phyloP scores from a whole-genome alignment of 75 land plant genomes.

The Ceratopteris richardii region DNA sequence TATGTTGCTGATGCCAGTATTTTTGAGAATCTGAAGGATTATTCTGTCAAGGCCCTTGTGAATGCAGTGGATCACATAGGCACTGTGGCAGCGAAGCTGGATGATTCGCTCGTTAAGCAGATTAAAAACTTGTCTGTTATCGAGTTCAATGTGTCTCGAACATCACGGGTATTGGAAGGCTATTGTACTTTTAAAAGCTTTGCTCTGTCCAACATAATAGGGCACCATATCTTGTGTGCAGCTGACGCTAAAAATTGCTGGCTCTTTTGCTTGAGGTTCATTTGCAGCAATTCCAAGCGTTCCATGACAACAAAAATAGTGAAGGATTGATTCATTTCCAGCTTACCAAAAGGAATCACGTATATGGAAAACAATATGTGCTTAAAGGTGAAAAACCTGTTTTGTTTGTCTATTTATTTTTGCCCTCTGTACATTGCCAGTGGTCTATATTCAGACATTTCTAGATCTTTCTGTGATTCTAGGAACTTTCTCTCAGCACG shows the following conservation, averaged over 20 bases:
- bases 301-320: conserved; percentile 25
- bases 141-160: conserved; percentile 30
- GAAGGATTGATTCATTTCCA: conserved; percentile 33
- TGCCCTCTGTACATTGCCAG: no score
- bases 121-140: conserved; percentile 22
- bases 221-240: not conserved
- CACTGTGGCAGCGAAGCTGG: conserved; percentile 38
- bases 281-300: conserved; percentile 22
- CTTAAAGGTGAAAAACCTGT: conserved; percentile 8
- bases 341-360: conserved; percentile 10
- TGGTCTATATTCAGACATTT: no score
- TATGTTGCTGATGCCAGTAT: conserved; percentile 23
- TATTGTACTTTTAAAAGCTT: not conserved
- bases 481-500: no score
- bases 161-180: conserved; percentile 25
- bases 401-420: no score
- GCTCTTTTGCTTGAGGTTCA: no score
- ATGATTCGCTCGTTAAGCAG: conserved; percentile 27
- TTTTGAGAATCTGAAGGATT: conserved; percentile 43
- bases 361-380: conserved; percentile 22
- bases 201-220: not conserved
- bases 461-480: no score
- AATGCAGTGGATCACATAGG: conserved; percentile 54
- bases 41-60: conserved; percentile 41
- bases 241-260: no score